Conservation (phyloP, 768 basidiomycete genomes). For the Pleurotus cornucopiae region DNA sequence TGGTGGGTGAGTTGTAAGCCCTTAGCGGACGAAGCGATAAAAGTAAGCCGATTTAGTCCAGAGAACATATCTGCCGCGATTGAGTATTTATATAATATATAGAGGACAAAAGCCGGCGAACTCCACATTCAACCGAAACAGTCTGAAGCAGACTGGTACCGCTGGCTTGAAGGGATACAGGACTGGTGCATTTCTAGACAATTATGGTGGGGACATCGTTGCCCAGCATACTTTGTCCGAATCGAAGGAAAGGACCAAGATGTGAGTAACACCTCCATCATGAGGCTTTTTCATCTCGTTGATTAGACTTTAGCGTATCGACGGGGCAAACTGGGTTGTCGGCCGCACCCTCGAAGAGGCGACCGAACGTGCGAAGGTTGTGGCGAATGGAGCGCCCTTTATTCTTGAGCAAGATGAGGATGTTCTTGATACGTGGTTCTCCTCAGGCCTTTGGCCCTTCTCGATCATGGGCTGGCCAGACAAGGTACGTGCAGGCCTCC, state of each 20-base stretch:
- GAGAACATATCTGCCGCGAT: no score
- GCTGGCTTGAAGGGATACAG: conserved; percentile 92
- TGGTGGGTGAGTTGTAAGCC: conserved; percentile 98
- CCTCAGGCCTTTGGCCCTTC: conserved; percentile 95
- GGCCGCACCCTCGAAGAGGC: conserved; percentile 79
- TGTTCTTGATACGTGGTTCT: conserved; percentile 99
- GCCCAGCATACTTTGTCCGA: conserved; percentile 88
- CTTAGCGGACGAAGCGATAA: conserved; percentile 84
- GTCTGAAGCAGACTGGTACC: conserved; percentile 92
- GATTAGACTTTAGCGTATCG: conserved; percentile 38
- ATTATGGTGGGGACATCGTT: conserved; percentile 98
- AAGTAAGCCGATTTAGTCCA: conserved; percentile 37
- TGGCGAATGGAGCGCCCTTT: conserved; percentile 68
- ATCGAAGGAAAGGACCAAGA: conserved; percentile 75
- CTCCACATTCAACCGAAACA: conserved; percentile 76
- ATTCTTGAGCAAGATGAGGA: conserved; percentile 91
- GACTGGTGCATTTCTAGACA: conserved; percentile 99
- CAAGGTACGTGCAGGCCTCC: conserved; percentile 42
- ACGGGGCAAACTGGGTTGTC: conserved; percentile 88
- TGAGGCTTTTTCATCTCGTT: no score
- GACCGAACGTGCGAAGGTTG: conserved; percentile 60
- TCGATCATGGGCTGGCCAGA: conserved; percentile 98
- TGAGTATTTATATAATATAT: neutral
- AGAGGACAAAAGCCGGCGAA: conserved; percentile 90
- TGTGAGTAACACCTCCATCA: conserved; percentile 29